These are phyloP conservation scores for Aureoboletus auriporus DNA, from an alignment of 768 basidiomycete genomes.

Conservation along the genomic window DNA sequence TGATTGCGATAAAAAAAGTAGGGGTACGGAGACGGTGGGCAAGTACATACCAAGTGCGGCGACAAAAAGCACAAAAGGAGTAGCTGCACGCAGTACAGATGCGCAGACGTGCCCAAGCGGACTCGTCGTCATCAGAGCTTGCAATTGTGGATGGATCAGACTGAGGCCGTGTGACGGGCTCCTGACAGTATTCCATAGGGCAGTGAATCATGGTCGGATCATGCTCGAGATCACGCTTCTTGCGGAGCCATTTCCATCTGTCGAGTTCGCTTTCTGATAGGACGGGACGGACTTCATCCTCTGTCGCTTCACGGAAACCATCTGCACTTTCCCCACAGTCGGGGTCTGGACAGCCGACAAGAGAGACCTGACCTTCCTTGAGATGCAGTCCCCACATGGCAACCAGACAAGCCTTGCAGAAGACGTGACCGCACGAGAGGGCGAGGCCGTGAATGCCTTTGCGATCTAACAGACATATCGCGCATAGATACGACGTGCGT, in stretches of 20 bases:
- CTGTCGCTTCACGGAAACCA: constrained; percentile 45
- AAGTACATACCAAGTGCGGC: constrained; percentile 62
- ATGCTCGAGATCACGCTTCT: constrained; percentile 68
- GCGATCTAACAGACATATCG: constrained; percentile 68
- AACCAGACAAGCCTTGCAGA: constrained; percentile 75
- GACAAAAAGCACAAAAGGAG: constrained; percentile 83
- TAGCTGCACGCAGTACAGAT: constrained; percentile 67
- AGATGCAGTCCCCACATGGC: constrained; percentile 85
- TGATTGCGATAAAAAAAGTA: constrained; percentile 25
- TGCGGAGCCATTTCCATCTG: constrained; percentile 76
- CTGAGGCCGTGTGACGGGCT: constrained; percentile 61
- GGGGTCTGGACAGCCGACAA: constrained; percentile 79
- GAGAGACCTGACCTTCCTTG: constrained; percentile 68
- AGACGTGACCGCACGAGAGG: constrained; percentile 72
- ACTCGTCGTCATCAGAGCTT: constrained; percentile 44
- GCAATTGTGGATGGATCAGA: constrained; percentile 11
- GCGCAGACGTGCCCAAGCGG: constrained; percentile 69
- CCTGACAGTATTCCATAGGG: constrained; percentile 77
- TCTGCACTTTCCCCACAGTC: constrained; percentile 59
- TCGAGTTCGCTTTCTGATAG: constrained; percentile 59
- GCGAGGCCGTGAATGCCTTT: constrained; percentile 76
- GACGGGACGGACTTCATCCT: constrained; percentile 71
- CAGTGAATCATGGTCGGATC: constrained; percentile 82
- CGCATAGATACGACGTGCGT: constrained; percentile 62
- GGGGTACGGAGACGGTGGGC: not conserved